Conservation (phyloP, 179 eudicot genomes). For the Gypsophila paniculata region DNA sequence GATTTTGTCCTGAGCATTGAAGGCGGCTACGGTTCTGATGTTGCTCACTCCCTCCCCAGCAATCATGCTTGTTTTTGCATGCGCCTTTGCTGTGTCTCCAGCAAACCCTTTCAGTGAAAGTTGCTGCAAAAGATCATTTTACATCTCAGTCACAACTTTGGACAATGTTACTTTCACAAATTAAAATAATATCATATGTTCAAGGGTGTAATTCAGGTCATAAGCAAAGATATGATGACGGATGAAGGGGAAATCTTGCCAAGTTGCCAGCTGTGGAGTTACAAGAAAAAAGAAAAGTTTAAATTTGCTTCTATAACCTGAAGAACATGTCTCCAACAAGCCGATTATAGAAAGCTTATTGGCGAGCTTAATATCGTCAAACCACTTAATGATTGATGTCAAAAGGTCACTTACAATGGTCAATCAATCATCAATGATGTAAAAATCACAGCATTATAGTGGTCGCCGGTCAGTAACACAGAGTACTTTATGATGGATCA, state of each 20-base stretch:
- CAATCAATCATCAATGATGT: not conserved
- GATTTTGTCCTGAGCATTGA: constrained; percentile 90
- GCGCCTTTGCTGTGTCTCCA: constrained; percentile 99
- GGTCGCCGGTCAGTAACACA: too few species aligned
- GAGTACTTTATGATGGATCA: too few species aligned
- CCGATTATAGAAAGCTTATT: not conserved
- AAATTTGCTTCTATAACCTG: not conserved
- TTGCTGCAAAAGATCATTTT: constrained; percentile 51
- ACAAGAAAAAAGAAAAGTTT: too few species aligned
- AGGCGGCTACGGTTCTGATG: constrained; percentile 94
- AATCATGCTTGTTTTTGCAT: constrained; percentile 99
- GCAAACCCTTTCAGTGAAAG: constrained; percentile 96
- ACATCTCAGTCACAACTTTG: not conserved
- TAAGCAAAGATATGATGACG: not conserved
- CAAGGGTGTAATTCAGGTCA: not conserved
- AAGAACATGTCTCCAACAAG: not conserved
- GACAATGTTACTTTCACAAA: not conserved
- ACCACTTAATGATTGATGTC: too few species aligned
- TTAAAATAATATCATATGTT: not conserved
- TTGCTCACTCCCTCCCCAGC: constrained; percentile 99
- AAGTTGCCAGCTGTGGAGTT: not conserved
- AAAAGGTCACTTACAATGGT: not conserved
- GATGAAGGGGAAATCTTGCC: not conserved
- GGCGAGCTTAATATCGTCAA: not conserved
- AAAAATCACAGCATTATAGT: not conserved